Conservation (phyloP, 2,329 filamentous ascomycete species). For the Coniochaeta ligniaria region DNA sequence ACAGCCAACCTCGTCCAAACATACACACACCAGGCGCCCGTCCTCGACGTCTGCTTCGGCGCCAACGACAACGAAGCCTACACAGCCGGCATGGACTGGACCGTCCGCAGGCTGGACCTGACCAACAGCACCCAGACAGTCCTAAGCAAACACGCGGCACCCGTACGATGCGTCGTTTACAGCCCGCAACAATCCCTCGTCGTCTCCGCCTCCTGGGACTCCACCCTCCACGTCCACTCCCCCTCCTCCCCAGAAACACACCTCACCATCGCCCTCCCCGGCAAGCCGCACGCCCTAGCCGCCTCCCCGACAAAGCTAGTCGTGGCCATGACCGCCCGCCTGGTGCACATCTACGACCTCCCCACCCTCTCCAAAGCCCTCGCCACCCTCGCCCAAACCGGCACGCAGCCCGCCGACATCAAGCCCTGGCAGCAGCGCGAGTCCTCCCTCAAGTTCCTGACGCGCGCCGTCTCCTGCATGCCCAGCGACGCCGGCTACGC, state of each 20-base stretch:
- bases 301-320: conserved; percentile 74
- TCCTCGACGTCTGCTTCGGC: conserved; percentile 89
- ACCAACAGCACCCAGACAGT: conserved; percentile 64
- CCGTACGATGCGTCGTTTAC: conserved; percentile 80
- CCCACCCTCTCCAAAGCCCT: conserved; percentile 54
- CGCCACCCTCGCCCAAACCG: conserved; percentile 23
- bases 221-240: conserved; percentile 78
- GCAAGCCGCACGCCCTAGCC: conserved; percentile 84
- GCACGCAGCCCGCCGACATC: conserved; percentile 38
- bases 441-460: conserved; percentile 93
- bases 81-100: conserved; percentile 79
- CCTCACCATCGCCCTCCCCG: conserved; percentile 65
- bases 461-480: conserved; percentile 89
- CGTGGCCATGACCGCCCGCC: conserved; percentile 88
- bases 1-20: conserved; percentile 60
- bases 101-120: conserved; percentile 69
- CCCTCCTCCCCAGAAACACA: conserved; percentile 42
- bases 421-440: conserved; percentile 91
- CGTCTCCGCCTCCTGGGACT: conserved; percentile 90
- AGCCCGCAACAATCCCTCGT: conserved; percentile 57
- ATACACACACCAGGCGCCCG: conserved; percentile 75
- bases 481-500: conserved; percentile 93
- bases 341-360: conserved; percentile 93
- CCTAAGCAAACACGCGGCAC: conserved; percentile 69
- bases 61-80: conserved; percentile 76